A percentile compares a stretch with the other conserved stretches of the same genome.
These are phyloP conservation scores for Ocimum tenuiflorum DNA, from an alignment of 257 asterid species.

Conservation along the genomic window DNA sequence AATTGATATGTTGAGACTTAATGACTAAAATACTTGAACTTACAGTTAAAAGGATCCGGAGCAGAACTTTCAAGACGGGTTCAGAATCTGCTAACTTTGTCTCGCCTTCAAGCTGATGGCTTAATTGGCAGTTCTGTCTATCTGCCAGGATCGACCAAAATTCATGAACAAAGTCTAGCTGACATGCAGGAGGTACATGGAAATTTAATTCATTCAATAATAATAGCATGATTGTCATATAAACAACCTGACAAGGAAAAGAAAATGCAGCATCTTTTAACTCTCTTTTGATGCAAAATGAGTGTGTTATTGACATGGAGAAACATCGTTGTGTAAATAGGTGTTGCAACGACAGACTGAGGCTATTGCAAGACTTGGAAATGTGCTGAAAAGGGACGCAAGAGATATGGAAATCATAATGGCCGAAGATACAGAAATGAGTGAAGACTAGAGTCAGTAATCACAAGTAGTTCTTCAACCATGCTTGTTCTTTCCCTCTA, in stretches of 20 bases:
- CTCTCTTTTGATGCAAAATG: neutral
- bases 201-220: neutral
- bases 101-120: constrained; percentile 73
- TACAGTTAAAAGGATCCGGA: constrained; percentile 91
- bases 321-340: constrained; percentile 26
- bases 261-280: neutral
- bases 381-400: constrained; percentile 70
- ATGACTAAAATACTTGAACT: constrained; percentile 19
- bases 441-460: constrained; percentile 21
- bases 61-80: constrained; percentile 92
- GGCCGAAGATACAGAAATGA: constrained; percentile 72
- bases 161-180: constrained; percentile 71
- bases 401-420: constrained; percentile 90
- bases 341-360: constrained; percentile 90
- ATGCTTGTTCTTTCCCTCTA: too few species aligned
- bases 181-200: constrained; percentile 91
- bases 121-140: constrained; percentile 56
- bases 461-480: too few species aligned
- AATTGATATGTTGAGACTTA: constrained; percentile 15
- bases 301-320: neutral
- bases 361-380: constrained; percentile 82
- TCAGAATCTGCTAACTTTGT: constrained; percentile 66
- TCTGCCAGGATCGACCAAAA: constrained; percentile 85
- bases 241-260: neutral
- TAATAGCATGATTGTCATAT: neutral